A percentile compares a stretch with the other conserved stretches of the same genome.
phyloP scores from a whole-genome alignment of 1,284 basidiomycete species.

The Polyporus tsugae region DNA sequence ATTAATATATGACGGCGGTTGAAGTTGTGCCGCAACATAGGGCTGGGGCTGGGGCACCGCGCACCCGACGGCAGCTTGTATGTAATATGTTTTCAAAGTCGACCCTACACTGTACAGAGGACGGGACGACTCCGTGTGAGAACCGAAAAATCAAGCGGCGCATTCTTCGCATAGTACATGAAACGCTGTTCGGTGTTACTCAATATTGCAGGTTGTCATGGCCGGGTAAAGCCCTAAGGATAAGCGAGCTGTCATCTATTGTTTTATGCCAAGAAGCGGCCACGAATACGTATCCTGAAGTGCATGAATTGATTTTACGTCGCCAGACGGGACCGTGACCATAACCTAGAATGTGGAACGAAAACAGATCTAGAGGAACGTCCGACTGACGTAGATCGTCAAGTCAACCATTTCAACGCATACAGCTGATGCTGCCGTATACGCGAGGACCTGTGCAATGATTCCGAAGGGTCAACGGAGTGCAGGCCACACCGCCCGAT shows the following conservation, averaged over 20 bases:
- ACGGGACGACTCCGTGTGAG: conserved; percentile 1
- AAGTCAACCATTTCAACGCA: background rate
- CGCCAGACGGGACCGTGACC: background rate
- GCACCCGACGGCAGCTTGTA: background rate
- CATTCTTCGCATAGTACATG: conserved; percentile 5
- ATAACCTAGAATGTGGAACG: background rate
- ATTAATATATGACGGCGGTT: background rate
- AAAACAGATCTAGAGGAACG: background rate
- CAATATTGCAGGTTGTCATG: background rate
- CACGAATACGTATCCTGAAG: background rate
- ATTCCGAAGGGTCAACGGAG: background rate
- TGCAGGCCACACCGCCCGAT: too few relatives aligned
- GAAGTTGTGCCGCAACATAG: background rate
- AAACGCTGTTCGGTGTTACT: conserved; percentile 1
- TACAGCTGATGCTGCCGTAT: background rate
- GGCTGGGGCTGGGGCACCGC: background rate
- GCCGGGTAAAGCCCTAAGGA: background rate
- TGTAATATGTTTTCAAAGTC: background rate
- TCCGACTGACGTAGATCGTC: background rate
- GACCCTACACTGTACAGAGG: background rate
- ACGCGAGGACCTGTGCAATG: background rate
- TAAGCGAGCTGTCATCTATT: background rate
- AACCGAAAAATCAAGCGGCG: background rate
- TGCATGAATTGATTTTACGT: background rate
- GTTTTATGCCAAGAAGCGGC: background rate